Conservation (phyloP, 2,329 filamentous ascomycete species). For the Talaromyces atroroseus region DNA sequence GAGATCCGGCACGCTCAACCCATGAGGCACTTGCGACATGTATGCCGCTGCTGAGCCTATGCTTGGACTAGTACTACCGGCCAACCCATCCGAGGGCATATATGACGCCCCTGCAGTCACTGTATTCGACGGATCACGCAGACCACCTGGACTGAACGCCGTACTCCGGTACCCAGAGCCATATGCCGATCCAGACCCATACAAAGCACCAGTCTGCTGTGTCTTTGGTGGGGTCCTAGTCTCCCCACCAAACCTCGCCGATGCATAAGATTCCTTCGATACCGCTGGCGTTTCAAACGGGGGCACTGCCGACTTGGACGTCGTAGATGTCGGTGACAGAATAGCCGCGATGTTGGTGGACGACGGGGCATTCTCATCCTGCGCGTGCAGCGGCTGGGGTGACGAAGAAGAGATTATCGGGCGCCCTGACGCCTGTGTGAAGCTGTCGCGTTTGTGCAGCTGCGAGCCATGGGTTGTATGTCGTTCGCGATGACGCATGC, state of each 20-base stretch:
- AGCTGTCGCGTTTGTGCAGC: slow-evolving; percentile 45
- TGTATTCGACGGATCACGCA: slow-evolving; percentile 18
- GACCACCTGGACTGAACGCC: slow-evolving; percentile 16
- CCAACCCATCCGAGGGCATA: slow-evolving; percentile 1
- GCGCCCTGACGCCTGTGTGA: slow-evolving; percentile 29
- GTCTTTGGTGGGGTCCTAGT: neutral
- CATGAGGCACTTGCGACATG: slow-evolving; percentile 15
- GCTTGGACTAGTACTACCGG: neutral
- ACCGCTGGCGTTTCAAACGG: neutral
- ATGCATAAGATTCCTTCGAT: neutral
- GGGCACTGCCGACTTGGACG: neutral
- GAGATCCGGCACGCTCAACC: slow-evolving; percentile 20
- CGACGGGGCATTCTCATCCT: slow-evolving; percentile 5
- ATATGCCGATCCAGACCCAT: slow-evolving; percentile 18
- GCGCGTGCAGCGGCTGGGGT: slow-evolving; percentile 20
- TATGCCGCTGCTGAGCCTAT: slow-evolving; percentile 2
- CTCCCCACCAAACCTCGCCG: neutral
- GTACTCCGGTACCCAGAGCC: slow-evolving; percentile 12
- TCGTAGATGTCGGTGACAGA: slow-evolving; percentile 5
- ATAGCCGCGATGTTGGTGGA: neutral
- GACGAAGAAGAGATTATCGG: slow-evolving; percentile 21
- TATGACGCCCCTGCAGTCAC: slow-evolving; percentile 4
- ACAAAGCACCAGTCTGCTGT: slow-evolving; percentile 16
- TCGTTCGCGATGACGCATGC: slow-evolving; percentile 75
- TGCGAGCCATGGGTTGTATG: slow-evolving; percentile 62